phyloP scores from a whole-genome alignment of 2,329 filamentous ascomycete species.

The Aspergillus glaucus region DNA sequence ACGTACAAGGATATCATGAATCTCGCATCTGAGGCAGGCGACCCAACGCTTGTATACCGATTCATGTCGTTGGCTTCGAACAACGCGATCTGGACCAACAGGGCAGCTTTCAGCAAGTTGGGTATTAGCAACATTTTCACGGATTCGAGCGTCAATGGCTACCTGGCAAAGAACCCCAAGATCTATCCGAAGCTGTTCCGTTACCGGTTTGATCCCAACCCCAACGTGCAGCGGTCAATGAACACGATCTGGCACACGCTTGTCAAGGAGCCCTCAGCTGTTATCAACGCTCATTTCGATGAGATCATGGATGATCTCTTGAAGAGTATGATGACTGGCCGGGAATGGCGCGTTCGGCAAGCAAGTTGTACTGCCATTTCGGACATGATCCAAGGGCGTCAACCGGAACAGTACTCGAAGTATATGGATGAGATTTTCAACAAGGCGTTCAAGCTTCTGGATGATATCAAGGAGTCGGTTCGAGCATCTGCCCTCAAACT shows the following conservation, averaged over 20 bases:
- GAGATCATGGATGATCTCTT: constrained; percentile 83
- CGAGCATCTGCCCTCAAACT: constrained; percentile 72
- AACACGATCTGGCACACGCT: constrained; percentile 95
- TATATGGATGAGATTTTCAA: constrained; percentile 83
- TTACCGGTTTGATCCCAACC: constrained; percentile 91
- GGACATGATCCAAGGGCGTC: constrained; percentile 76
- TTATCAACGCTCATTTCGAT: constrained; percentile 76
- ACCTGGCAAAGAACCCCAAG: constrained; percentile 76
- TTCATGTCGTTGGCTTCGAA: constrained; percentile 98
- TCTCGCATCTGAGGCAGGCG: constrained; percentile 91
- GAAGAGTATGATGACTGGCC: constrained; percentile 69
- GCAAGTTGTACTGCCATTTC: constrained; percentile 86
- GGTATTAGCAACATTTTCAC: constrained; percentile 88
- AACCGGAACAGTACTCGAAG: constrained; percentile 69
- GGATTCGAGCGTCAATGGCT: constrained; percentile 64
- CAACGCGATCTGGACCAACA: constrained; percentile 94
- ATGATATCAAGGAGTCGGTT: constrained; percentile 93
- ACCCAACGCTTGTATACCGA: constrained; percentile 92
- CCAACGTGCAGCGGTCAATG: constrained; percentile 90
- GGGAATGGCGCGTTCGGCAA: constrained; percentile 89
- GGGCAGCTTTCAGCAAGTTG: constrained; percentile 90
- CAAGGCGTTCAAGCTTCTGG: constrained; percentile 80
- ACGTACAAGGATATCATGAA: constrained; percentile 98
- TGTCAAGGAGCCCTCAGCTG: constrained; percentile 77
- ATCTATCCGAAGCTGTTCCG: constrained; percentile 91